Percentiles rank a stretch among this genome's conserved stretches.
Conservation (phyloP, 495 filamentous ascomycete species). For the Xylaria grammica region DNA sequence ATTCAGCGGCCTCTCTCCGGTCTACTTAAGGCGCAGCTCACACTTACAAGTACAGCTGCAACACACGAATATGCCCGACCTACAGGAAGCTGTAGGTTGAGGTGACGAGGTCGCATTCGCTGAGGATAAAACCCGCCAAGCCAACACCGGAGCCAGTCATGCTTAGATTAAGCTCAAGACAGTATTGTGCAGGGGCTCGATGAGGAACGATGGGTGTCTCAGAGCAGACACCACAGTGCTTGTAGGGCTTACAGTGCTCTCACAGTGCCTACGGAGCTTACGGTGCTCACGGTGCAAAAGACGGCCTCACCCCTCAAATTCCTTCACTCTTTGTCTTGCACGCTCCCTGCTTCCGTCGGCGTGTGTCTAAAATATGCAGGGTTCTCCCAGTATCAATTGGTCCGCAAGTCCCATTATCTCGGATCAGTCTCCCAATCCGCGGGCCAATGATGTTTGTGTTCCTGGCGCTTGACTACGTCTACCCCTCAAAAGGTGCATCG, state of each 20-base stretch:
- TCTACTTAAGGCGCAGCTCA: slow-evolving; percentile 3
- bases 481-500: slow-evolving; percentile 21
- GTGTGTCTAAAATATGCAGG: neutral
- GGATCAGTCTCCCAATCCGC: slow-evolving; percentile 47
- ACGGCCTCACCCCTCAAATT: neutral
- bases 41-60: neutral
- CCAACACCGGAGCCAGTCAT: slow-evolving; percentile 6
- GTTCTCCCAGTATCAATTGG: slow-evolving; percentile 10
- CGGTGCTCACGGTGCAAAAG: neutral
- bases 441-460: slow-evolving; percentile 52
- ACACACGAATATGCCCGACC: slow-evolving; percentile 2
- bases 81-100: neutral
- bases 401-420: slow-evolving; percentile 32
- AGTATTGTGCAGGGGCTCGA: slow-evolving; percentile 9
- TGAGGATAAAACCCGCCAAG: slow-evolving; percentile 3
- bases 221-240: neutral
- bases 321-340: slow-evolving; percentile 22
- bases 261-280: slow-evolving; percentile 2
- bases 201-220: neutral
- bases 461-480: slow-evolving; percentile 50
- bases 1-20: neutral
- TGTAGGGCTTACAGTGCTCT: slow-evolving; percentile 7
- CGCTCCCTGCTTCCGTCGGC: neutral
- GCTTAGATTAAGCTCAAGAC: neutral
- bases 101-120: slow-evolving; percentile 3